Conservation (phyloP, 768 basidiomycete genomes). For the Podaxis rugospora region DNA sequence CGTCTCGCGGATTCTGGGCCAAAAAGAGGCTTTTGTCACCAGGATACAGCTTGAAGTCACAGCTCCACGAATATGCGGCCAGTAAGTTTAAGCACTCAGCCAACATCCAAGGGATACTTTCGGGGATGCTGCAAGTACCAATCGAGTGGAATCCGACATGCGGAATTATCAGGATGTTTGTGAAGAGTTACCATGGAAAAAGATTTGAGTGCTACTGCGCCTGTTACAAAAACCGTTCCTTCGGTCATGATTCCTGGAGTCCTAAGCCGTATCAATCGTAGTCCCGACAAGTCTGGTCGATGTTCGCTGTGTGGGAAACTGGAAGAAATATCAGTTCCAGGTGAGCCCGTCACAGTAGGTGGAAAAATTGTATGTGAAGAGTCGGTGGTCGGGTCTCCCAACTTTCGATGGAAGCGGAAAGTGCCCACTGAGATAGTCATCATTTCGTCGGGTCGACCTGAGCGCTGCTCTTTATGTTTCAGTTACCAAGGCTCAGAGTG, state of each 20-base stretch:
- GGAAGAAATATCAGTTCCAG: neutral
- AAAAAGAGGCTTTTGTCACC: no score
- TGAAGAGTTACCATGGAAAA: slow-evolving; percentile 8
- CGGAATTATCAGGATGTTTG: neutral
- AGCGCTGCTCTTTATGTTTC: neutral
- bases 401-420: no score
- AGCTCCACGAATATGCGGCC: no score
- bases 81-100: no score
- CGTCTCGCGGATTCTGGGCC: neutral
- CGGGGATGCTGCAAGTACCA: neutral
- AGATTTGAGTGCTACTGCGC: neutral
- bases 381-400: no score
- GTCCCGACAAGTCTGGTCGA: neutral
- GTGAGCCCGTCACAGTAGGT: no score
- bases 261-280: neutral
- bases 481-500: neutral
- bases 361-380: no score
- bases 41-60: no score
- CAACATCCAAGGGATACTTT: neutral
- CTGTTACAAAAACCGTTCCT: neutral
- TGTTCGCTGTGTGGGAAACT: neutral
- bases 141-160: neutral
- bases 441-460: neutral
- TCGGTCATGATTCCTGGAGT: neutral
- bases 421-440: neutral